Percentiles rank a stretch among this genome's conserved stretches.
These are phyloP conservation scores for Lotmaria passim DNA, from an alignment of 208 protist species.

Conservation along the genomic window DNA sequence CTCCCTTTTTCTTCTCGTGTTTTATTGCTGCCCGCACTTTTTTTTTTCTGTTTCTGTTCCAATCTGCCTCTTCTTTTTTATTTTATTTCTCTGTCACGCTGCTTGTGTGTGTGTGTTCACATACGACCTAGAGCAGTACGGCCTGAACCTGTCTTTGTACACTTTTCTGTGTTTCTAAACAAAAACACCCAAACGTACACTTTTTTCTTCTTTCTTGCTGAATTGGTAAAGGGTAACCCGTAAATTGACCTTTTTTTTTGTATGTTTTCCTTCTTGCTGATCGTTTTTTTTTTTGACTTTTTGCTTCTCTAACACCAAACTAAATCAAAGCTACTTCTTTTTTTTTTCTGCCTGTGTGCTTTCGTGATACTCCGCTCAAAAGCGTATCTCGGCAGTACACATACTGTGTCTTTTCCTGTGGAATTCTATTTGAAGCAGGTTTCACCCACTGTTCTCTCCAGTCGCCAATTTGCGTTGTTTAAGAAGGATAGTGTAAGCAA, in stretches of 20 bases:
- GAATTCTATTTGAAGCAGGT: no score
- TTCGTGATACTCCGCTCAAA: no score
- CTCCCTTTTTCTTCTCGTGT: constrained; percentile 15
- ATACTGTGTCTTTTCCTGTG: no score
- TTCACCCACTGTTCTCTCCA: no score
- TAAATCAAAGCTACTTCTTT: no score
- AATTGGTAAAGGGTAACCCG: background rate
- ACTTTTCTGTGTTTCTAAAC: background rate
- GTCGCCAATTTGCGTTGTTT: no score
- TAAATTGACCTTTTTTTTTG: constrained; percentile 2
- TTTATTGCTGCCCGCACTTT: background rate
- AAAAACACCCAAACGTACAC: constrained; percentile 1
- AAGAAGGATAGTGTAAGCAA: no score
- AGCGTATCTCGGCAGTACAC: no score
- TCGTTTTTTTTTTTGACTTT: constrained; percentile 16
- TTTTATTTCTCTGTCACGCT: background rate
- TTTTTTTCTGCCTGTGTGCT: no score
- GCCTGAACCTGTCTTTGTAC: background rate
- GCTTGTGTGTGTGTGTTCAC: constrained; percentile 13
- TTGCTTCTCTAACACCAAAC: constrained; percentile 12
- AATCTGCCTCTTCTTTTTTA: constrained; percentile 1
- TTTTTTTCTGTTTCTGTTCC: background rate
- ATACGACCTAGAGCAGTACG: background rate
- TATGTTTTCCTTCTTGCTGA: background rate
- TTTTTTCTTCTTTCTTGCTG: background rate